These are phyloP conservation scores for Biscutella laevigata DNA, from an alignment of 441 rosid species.

Conservation along the genomic window DNA sequence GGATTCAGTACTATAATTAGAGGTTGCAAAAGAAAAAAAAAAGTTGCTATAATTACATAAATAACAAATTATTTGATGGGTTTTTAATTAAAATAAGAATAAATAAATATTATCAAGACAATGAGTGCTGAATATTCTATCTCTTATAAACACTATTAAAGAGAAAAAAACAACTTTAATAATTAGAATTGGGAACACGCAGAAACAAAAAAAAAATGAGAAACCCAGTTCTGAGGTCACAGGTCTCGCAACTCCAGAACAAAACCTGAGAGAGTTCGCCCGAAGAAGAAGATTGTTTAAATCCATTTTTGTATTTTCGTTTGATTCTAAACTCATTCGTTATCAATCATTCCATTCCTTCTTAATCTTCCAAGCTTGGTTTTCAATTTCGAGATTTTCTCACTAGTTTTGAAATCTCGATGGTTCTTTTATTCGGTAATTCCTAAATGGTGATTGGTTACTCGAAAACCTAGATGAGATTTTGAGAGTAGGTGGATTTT, in stretches of 20 bases:
- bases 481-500: conserved; percentile 13
- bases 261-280: conserved; percentile 19
- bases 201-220: neutral
- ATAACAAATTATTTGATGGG: neutral
- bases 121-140: conserved; percentile 15
- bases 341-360: conserved; percentile 11
- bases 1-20: too few relatives aligned
- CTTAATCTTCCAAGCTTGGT: conserved; percentile 10
- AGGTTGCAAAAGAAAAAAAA: too few relatives aligned
- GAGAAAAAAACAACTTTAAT: conserved; percentile 20
- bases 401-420: conserved; percentile 19
- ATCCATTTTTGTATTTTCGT: neutral
- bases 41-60: neutral
- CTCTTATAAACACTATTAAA: conserved; percentile 11
- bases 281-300: conserved; percentile 13
- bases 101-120: too few relatives aligned
- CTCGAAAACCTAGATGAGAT: conserved; percentile 23
- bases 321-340: conserved; percentile 4
- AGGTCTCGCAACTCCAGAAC: conserved; percentile 15
- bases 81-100: too few relatives aligned
- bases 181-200: conserved; percentile 11
- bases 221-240: conserved; percentile 30
- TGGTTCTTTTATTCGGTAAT: conserved; percentile 1
- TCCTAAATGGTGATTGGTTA: conserved; percentile 24
- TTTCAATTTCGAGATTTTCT: neutral